Percentiles rank a stretch among this genome's conserved stretches.
Conservation (phyloP, 164 flowering plant species). For the Santalum album region DNA sequence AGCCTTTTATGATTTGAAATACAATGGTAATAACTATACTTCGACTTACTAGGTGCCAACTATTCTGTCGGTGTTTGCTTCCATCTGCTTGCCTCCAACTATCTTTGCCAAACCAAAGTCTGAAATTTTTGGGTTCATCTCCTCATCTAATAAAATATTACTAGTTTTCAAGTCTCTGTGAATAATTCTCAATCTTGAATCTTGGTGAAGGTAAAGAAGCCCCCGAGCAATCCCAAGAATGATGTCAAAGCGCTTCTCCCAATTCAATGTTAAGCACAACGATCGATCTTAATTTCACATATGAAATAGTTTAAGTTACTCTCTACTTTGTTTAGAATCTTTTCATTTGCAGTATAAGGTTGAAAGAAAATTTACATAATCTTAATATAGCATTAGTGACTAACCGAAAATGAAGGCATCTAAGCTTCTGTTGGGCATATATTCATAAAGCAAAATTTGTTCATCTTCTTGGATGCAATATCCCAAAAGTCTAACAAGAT, state of each 20-base stretch:
- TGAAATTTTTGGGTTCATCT: neutral
- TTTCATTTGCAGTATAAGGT: too few species aligned
- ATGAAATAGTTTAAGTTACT: neutral
- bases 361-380: too few species aligned
- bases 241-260: neutral
- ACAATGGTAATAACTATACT: neutral
- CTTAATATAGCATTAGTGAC: too few species aligned
- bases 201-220: constrained; percentile 1
- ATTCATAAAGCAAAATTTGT: neutral
- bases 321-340: too few species aligned
- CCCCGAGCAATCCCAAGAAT: neutral
- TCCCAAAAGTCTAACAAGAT: neutral
- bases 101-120: neutral
- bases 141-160: neutral
- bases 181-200: neutral
- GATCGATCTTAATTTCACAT: neutral
- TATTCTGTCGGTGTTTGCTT: neutral
- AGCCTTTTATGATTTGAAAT: neutral
- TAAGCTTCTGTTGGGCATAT: neutral
- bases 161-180: neutral
- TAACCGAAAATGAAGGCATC: neutral
- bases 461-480: neutral
- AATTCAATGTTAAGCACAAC: neutral
- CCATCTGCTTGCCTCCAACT: neutral
- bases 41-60: neutral